phyloP scores from a whole-genome alignment of 208 protist genomes.

The Crithidia mellificae region DNA sequence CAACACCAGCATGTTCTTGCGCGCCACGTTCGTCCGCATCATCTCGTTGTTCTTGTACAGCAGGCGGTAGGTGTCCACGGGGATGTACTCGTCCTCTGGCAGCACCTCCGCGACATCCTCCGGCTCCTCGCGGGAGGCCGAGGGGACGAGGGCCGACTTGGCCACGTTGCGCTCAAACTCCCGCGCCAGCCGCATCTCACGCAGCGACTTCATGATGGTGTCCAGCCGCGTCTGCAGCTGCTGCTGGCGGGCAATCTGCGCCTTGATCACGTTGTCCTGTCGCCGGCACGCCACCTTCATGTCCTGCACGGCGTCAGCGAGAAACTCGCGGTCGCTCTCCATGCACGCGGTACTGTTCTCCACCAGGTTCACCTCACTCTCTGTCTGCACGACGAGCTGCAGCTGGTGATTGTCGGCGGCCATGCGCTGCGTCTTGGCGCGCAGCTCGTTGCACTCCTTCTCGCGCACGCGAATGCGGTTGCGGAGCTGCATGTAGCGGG shows the following conservation, averaged over 20 bases:
- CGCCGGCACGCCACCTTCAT: conserved; percentile 62
- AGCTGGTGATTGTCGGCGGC: conserved; percentile 33
- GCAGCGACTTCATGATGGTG: conserved; percentile 67
- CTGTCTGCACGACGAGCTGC: conserved; percentile 38
- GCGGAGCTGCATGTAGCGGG: conserved; percentile 52
- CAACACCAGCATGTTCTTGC: conserved; percentile 90
- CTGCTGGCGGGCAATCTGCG: conserved; percentile 79
- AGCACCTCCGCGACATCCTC: conserved; percentile 75
- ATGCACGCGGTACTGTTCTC: conserved; percentile 63
- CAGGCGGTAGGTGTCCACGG: conserved; percentile 84
- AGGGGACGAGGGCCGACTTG: conserved; percentile 77
- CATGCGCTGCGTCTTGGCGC: conserved; percentile 60
- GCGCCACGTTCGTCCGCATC: conserved; percentile 75
- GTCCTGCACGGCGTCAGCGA: conserved; percentile 68
- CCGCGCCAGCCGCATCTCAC: conserved; percentile 80
- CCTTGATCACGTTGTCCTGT: conserved; percentile 81
- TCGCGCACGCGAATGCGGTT: conserved; percentile 78
- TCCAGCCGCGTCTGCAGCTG: conserved; percentile 84
- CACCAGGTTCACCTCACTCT: conserved; percentile 52
- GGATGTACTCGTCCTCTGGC: conserved; percentile 77
- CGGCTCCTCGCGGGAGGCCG: conserved; percentile 73
- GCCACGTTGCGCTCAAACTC: conserved; percentile 76
- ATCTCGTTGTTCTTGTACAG: conserved; percentile 87
- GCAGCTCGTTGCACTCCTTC: conserved; percentile 66
- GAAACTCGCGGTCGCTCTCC: conserved; percentile 77